These are phyloP conservation scores for Rhizopus delemar DNA, from an alignment of 371 early-diverging fungal genomes.

Conservation along the genomic window DNA sequence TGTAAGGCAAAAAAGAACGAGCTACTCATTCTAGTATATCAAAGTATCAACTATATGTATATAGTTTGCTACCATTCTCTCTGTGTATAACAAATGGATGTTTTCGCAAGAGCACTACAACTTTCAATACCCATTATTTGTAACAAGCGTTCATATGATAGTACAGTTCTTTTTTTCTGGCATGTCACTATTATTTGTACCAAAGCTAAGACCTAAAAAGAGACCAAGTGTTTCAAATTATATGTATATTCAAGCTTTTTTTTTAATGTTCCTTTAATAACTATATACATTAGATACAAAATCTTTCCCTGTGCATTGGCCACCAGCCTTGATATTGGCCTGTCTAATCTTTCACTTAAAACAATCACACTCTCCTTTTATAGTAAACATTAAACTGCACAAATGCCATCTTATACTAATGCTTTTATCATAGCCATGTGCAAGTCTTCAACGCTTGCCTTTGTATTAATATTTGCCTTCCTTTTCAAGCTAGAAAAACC, in stretches of 20 bases:
- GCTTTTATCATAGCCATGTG: slow-evolving; percentile 73
- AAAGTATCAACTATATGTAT: neutral
- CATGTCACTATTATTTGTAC: slow-evolving; percentile 54
- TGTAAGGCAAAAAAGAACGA: slow-evolving; percentile 21
- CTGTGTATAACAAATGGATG: slow-evolving; percentile 89
- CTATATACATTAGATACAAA: slow-evolving; percentile 42
- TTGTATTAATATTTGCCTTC: slow-evolving; percentile 87
- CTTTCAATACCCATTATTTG: slow-evolving; percentile 81
- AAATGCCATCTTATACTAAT: neutral
- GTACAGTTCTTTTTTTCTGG: slow-evolving; percentile 68
- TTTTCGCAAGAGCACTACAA: slow-evolving; percentile 74
- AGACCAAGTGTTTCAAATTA: slow-evolving; percentile 61
- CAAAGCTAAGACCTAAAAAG: slow-evolving; percentile 56
- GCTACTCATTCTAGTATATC: neutral
- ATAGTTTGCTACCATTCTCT: slow-evolving; percentile 68
- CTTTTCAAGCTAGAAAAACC: slow-evolving; percentile 80
- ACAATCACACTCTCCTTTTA: slow-evolving; percentile 88
- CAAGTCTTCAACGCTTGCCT: slow-evolving; percentile 87
- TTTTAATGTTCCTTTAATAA: neutral
- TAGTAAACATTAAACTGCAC: slow-evolving; percentile 47
- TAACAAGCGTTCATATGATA: slow-evolving; percentile 74
- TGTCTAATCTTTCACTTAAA: slow-evolving; percentile 83
- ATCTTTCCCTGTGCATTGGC: slow-evolving; percentile 86
- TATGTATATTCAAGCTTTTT: slow-evolving; percentile 31
- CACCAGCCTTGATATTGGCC: slow-evolving; percentile 87